A percentile compares a stretch with the other conserved stretches of the same genome.
phyloP scores from a whole-genome alignment of 768 basidiomycete species.

The Hemileccinum rubropunctum region DNA sequence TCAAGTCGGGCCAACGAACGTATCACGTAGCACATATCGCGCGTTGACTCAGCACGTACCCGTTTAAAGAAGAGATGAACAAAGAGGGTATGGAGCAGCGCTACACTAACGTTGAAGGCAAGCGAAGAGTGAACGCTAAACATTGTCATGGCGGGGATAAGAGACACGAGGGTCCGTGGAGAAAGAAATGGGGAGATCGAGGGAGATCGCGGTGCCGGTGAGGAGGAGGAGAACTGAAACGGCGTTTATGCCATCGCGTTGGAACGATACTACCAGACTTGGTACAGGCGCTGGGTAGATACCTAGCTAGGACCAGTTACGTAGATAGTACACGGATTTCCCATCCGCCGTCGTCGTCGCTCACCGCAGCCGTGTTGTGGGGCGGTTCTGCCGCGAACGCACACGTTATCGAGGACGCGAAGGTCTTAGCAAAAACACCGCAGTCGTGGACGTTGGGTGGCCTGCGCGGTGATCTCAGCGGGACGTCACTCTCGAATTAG shows the following conservation, averaged over 20 bases:
- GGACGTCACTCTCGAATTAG: conserved; percentile 1
- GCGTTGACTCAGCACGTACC: no score
- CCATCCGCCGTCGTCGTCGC: conserved; percentile 1
- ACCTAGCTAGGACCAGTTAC: neutral
- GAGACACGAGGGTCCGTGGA: no score
- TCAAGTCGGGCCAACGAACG: neutral
- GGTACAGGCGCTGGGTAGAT: conserved; percentile 1
- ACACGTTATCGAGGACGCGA: conserved; percentile 5
- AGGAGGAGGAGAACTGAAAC: conserved; percentile 11
- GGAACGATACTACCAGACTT: neutral
- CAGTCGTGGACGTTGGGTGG: conserved; percentile 1
- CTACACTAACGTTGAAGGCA: no score
- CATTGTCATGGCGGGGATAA: no score
- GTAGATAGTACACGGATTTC: conserved; percentile 6
- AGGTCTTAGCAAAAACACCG: neutral
- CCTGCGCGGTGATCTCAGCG: conserved; percentile 4
- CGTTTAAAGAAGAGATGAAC: no score
- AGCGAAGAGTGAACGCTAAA: no score
- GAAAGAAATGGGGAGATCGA: no score
- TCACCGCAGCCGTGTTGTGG: neutral
- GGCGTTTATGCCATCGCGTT: conserved; percentile 16
- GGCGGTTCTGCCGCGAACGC: conserved; percentile 5
- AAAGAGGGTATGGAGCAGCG: no score
- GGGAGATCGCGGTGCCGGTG: conserved; percentile 3
- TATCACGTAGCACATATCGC: no score